Base-by-base conservation (phyloP, 768 basidiomycete species). In the Lyophyllum semitale region DNA sequence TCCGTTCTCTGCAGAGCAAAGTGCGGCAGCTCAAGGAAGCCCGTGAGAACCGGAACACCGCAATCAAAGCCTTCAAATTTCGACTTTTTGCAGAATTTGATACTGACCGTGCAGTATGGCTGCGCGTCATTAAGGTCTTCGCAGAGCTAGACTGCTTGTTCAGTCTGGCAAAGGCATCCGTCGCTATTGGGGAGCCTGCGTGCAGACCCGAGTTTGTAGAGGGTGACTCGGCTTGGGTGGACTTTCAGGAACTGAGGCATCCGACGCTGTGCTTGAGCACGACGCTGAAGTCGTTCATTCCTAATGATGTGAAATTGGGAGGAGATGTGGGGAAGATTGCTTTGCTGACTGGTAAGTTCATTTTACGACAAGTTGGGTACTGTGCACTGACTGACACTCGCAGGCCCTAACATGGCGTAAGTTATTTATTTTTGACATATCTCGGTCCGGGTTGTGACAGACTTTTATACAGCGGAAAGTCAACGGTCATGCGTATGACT, bases 131-230 rank as follows among this genome's bases (percentile, higher is more conserved):
- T 58, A 84, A 92, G 33, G 86, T 93, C 15, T 81, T 96, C 47
- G 89, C 97, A 7, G 95, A 99, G 73, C 78, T 99, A n/a, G 97
- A 99, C 69, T 99, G 97, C 69, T 74, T 99, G 20, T 85, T 96
- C 68, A 93, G 92, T 61, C 73, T 98, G 44, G 91, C 96, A 4
- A 95, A 93, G 69, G 82, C 93, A 1, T 97, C 95, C 1, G 69
- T 73, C n/a, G 90, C 91, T 8, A 81, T 99, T 38, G 95, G 94
- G 41, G 93, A 97, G 70, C 97, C 97, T 3, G 81, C 84, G n/a
- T 98, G 97, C 65, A 77, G 97, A 56, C 97, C 97, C 0, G 84
- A 88, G 63, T 86, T 99, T 54, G 81, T 95, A 17, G 90, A 93
- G 54, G 87, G 79, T 13, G 86, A 92, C 55, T 74, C 81, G 11